Evolutionary conservation across 176 grass and related monocot genomes (phyloP), one percentile per base, ranked within the genome.

Genomic region (Triticum urartu): DNA sequence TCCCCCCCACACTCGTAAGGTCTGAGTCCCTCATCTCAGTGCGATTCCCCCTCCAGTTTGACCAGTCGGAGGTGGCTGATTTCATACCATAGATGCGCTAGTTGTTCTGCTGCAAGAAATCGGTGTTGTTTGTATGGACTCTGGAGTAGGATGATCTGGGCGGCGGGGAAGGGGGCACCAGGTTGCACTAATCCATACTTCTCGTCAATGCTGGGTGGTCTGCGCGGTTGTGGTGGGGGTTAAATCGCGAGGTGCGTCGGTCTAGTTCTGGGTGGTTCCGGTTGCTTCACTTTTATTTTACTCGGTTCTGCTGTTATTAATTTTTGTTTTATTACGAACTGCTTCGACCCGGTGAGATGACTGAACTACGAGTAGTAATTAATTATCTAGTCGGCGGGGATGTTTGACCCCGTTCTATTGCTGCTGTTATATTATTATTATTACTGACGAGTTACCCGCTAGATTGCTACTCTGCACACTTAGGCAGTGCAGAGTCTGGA

Each of bases 141-240:
- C 15, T 13, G 40, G 38, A 15, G 21, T 50, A 48, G 58, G 40
- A 20, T 26, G 84, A 13, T 86, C 54, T 59, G 14, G 84, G 45
- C 9, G 43, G 61, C 11, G 59, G 39, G 34, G 50, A 40, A 52
- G 15, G 28, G 20, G 4, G 62, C 52, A n/a, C 36, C 82, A 8
- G 33, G 7, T 12, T 77, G 30, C 15, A 7, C 75, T 54, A 68
- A 24, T 70, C 45, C 5, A 15, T 58, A 12, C n/a, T 69, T 69
- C 68, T 11, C 43, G 14, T 78, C 73, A 86, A 78, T 86, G 75
- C 75, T 9, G 84, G 47, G 64, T 59, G 33, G 45, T 59, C 47
- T 32, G 64, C 62, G 64, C 40, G 39, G 54, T 64, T 11, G 14
- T 3, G 8, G 62, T 21, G 62, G n/a, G 28, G 43, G 43, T 28